Percentiles rank a stretch among this genome's conserved stretches.
Conservation (phyloP, 768 basidiomycete species). For the button mushroom (Agaricus bisporus) region DNA sequence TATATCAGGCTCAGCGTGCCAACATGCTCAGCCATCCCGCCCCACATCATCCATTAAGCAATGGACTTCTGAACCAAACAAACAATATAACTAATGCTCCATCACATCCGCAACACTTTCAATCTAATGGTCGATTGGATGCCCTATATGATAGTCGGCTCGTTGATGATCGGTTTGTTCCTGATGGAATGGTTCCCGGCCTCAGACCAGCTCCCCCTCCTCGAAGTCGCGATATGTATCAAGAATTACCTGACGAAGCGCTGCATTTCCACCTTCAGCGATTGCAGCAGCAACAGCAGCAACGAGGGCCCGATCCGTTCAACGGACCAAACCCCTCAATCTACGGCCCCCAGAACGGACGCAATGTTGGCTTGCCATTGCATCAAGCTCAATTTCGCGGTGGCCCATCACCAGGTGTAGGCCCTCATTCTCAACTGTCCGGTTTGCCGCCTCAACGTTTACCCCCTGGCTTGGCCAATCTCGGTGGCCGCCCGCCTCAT, state of each 20-base stretch:
- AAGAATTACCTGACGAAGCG: constrained; percentile 57
- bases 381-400: constrained; percentile 65
- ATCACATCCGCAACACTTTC: constrained; percentile 33
- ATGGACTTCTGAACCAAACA: constrained; percentile 31
- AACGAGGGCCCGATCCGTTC: constrained; percentile 52
- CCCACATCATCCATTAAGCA: constrained; percentile 13
- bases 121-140: constrained; percentile 49
- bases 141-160: constrained; percentile 66
- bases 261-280: constrained; percentile 59
- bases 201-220: constrained; percentile 62
- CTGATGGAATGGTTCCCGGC: constrained; percentile 84
- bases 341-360: constrained; percentile 50
- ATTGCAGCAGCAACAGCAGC: constrained; percentile 42
- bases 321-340: constrained; percentile 39
- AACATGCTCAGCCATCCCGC: constrained; percentile 20
- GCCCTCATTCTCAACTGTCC: constrained; percentile 38
- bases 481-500: constrained; percentile 77
- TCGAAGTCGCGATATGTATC: constrained; percentile 55
- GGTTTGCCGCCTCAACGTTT: constrained; percentile 51
- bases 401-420: constrained; percentile 56
- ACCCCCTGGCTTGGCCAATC: constrained; percentile 76
- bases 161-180: constrained; percentile 69
- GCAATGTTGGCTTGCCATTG: constrained; percentile 47
- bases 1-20: constrained; percentile 24
- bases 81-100: constrained; percentile 9